A percentile compares a stretch with the other conserved stretches of the same genome.
Conservation (phyloP, 768 basidiomycete species). For the Clitopilus passeckerianus region DNA sequence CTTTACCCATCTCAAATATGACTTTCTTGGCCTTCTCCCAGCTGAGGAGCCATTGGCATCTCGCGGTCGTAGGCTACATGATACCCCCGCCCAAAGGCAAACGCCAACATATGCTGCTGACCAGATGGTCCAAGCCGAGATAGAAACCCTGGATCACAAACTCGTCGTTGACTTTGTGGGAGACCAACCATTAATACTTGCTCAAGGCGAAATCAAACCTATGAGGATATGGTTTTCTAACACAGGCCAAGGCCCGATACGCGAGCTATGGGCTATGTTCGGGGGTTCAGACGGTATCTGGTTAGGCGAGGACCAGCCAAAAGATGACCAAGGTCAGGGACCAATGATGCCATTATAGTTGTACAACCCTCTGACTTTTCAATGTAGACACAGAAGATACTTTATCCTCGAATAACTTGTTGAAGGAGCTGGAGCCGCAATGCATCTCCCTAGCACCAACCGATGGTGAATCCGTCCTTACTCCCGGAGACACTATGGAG, state of each 20-base stretch:
- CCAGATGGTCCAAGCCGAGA: slow-evolving; percentile 48
- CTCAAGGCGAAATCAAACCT: slow-evolving; percentile 63
- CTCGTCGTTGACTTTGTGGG: slow-evolving; percentile 55
- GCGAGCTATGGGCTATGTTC: slow-evolving; percentile 67
- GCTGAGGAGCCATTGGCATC: slow-evolving; percentile 58
- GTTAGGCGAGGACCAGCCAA: slow-evolving; percentile 26
- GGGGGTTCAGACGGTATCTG: slow-evolving; percentile 62
- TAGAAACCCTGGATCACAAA: slow-evolving; percentile 63
- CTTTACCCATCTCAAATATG: slow-evolving; percentile 55
- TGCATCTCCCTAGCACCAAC: slow-evolving; percentile 31
- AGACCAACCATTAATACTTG: slow-evolving; percentile 44
- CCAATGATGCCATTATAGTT: background rate
- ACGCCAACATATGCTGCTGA: slow-evolving; percentile 71
- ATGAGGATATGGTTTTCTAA: slow-evolving; percentile 63
- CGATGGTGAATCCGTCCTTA: slow-evolving; percentile 23
- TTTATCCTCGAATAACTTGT: slow-evolving; percentile 46
- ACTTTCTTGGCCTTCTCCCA: slow-evolving; percentile 73
- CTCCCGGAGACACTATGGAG: slow-evolving; percentile 44
- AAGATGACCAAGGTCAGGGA: background rate
- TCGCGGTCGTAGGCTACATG: slow-evolving; percentile 74
- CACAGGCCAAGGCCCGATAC: slow-evolving; percentile 51
- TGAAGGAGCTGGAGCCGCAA: slow-evolving; percentile 41
- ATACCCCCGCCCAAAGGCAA: slow-evolving; percentile 67
- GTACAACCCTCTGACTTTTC: background rate
- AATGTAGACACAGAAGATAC: slow-evolving; percentile 25